Percentiles rank a stretch among this genome's conserved stretches.
These are phyloP conservation scores for Coemansia javaensis DNA, from an alignment of 192 early-diverging fungal genomes.

Conservation along the genomic window DNA sequence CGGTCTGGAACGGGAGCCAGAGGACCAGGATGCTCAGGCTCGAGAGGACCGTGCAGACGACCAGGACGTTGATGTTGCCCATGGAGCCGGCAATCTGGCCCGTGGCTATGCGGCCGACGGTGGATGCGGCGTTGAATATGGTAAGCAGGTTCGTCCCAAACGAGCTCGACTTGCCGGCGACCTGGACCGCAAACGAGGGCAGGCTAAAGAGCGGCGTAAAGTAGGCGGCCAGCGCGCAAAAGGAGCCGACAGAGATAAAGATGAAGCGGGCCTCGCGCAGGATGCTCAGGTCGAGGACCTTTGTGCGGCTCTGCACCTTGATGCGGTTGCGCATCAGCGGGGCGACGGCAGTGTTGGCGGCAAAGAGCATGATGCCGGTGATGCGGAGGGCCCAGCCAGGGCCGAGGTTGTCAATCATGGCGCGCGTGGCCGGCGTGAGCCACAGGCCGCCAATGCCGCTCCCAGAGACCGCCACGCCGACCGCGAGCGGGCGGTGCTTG, in stretches of 20 bases:
- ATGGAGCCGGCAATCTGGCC: slow-evolving; percentile 55
- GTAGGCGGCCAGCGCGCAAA: slow-evolving; percentile 53
- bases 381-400: slow-evolving; percentile 55
- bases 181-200: slow-evolving; percentile 33
- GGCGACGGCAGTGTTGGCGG: slow-evolving; percentile 31
- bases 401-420: slow-evolving; percentile 45
- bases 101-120: slow-evolving; percentile 57
- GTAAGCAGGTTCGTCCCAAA: slow-evolving; percentile 57
- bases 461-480: slow-evolving; percentile 52
- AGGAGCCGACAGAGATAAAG: slow-evolving; percentile 28
- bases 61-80: slow-evolving; percentile 61
- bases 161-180: slow-evolving; percentile 25
- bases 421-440: slow-evolving; percentile 48
- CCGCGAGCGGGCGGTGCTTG: slow-evolving; percentile 48
- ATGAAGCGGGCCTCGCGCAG: slow-evolving; percentile 48
- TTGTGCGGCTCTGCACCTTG: slow-evolving; percentile 13
- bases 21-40: slow-evolving; percentile 46
- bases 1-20: slow-evolving; percentile 52
- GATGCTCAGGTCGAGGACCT: slow-evolving; percentile 41
- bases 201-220: slow-evolving; percentile 58
- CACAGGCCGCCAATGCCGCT: slow-evolving; percentile 54
- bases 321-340: slow-evolving; percentile 41
- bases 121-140: slow-evolving; percentile 62
- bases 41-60: slow-evolving; percentile 43
- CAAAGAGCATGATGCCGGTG: slow-evolving; percentile 47